phyloP scores from a whole-genome alignment of 192 early-diverging fungal species.

The Gigaspora rosea region DNA sequence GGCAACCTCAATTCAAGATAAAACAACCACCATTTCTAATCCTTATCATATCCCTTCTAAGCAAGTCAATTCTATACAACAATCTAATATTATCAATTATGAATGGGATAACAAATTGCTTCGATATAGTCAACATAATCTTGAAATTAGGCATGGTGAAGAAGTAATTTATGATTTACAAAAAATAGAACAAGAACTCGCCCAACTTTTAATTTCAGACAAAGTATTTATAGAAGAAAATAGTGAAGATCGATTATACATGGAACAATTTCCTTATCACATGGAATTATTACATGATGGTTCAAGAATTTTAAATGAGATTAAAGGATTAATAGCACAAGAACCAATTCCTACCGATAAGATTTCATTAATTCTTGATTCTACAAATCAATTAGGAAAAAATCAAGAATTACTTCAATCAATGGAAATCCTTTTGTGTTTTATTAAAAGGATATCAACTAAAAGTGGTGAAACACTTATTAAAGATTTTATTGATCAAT shows the following conservation, averaged over 20 bases:
- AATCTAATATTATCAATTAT: background rate
- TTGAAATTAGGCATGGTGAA: background rate
- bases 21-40: background rate
- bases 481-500: constrained; percentile 25
- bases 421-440: constrained; percentile 35
- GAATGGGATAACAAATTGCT: constrained; percentile 24
- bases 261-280: constrained; percentile 21
- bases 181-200: constrained; percentile 27
- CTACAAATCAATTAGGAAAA: background rate
- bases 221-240: constrained; percentile 23
- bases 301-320: constrained; percentile 19
- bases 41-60: constrained; percentile 1
- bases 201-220: background rate
- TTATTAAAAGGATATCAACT: constrained; percentile 22
- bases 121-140: constrained; percentile 19
- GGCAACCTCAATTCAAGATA: background rate
- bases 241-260: background rate
- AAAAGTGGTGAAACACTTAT: constrained; percentile 15
- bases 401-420: constrained; percentile 18
- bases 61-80: background rate
- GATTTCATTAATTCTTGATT: background rate
- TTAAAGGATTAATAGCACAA: constrained; percentile 25
- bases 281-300: constrained; percentile 28
- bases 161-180: constrained; percentile 14
- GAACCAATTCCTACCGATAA: constrained; percentile 20